Conservation (phyloP, 345 rosid genomes). For the Heritiera fomes region DNA sequence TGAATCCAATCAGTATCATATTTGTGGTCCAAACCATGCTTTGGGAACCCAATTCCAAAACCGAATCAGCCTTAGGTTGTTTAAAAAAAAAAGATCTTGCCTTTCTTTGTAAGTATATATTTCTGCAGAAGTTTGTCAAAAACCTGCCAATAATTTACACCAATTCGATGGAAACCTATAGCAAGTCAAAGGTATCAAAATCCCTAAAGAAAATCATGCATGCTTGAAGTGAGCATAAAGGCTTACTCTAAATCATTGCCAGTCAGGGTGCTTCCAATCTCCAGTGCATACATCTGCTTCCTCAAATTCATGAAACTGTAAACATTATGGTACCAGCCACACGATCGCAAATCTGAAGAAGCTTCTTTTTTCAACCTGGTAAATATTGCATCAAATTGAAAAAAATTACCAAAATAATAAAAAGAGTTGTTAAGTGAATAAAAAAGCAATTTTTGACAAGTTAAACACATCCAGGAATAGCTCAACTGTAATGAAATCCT, state of each 20-base stretch:
- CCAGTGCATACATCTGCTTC: conserved; percentile 51
- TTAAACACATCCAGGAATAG: neutral
- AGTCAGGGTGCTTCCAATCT: conserved; percentile 36
- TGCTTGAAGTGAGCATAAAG: neutral
- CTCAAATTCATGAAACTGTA: conserved; percentile 55
- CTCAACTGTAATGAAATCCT: neutral
- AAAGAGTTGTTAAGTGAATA: neutral
- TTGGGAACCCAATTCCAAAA: neutral
- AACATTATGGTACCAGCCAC: conserved; percentile 73
- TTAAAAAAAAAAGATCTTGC: neutral
- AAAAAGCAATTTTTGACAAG: conserved; percentile 2
- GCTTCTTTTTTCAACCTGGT: conserved; percentile 70
- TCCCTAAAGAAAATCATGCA: conserved; percentile 5
- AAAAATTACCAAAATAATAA: neutral
- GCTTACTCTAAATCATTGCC: conserved; percentile 65
- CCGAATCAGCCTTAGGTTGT: neutral
- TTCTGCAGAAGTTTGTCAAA: neutral
- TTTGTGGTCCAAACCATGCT: neutral
- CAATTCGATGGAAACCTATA: neutral
- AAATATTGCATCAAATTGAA: conserved; percentile 13
- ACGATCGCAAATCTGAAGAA: conserved; percentile 53
- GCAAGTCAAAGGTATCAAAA: neutral
- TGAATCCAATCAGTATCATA: conserved; percentile 4
- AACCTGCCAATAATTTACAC: neutral
- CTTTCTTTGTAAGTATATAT: neutral